Evolutionary conservation across 352 stramenopile genomes (phyloP), one percentile per base, ranked within the genome.

Genomic region (Phytophthora nicotianae): DNA sequence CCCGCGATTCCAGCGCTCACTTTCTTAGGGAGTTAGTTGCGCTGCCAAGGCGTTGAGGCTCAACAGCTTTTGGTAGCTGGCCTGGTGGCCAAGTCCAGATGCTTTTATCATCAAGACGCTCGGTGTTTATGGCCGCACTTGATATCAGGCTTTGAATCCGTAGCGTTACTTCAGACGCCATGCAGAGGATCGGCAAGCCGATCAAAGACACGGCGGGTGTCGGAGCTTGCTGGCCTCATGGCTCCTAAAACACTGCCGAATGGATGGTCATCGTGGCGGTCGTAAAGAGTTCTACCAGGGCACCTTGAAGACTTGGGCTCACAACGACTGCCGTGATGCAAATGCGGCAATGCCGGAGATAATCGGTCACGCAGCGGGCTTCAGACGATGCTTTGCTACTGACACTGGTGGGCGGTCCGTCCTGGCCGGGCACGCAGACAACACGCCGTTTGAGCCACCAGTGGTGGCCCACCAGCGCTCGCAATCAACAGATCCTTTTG

Each of bases 401-500:
- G 33, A 40, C 17, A 40, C 33, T 40, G 33, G 33, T 40, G 13
- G 14, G 33, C 51, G 46, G 40, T 58, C 40, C 46, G 27, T 17
- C 32, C 38, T 38, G 24, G 24, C 8, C 27, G 27, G 5, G 27
- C 7, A 33, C 27, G 37, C 56, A 58, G 56, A 46, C 46, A 48
- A 29, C 48, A 52, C 40, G 37, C 58, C 32, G 40, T 42, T 48
- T 65, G 58, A n/a, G n/a, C n/a, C n/a, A n/a, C n/a, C n/a, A n/a
- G n/a, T n/a, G n/a, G n/a, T n/a, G n/a, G n/a, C n/a, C n/a, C n/a
- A n/a, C n/a, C n/a, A n/a, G n/a, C n/a, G n/a, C n/a, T 49, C 49
- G 20, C 46, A 58, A 64, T 64, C 58, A 42, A 46, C 49, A 52
- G 41, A 58, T 65, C 50, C n/a, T 33, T 11, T 32, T 47, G 38